Conservation (phyloP, 257 asterid species). For the Haberlea rhodopensis region DNA sequence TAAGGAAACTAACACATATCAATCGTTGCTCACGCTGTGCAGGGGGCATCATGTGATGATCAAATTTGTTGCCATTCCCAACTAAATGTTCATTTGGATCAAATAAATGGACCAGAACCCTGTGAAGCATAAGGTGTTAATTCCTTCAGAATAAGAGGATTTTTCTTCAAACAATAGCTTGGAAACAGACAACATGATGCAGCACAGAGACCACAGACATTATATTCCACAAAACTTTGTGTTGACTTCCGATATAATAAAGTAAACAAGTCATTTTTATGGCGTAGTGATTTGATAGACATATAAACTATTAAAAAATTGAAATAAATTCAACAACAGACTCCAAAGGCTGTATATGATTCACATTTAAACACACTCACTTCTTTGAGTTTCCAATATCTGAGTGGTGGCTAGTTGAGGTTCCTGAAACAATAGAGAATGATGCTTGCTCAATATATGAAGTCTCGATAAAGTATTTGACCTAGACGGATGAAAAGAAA, state of each 20-base stretch:
- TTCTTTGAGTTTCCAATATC: slow-evolving; percentile 42
- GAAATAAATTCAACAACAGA: slow-evolving; percentile 10
- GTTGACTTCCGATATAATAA: slow-evolving; percentile 1
- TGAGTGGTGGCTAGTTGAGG: slow-evolving; percentile 36
- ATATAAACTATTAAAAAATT: neutral
- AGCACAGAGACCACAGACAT: slow-evolving; percentile 12
- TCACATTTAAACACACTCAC: slow-evolving; percentile 44
- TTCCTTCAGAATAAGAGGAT: slow-evolving; percentile 15
- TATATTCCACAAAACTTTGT: slow-evolving; percentile 11
- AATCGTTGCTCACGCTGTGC: slow-evolving; percentile 33
- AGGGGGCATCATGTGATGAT: slow-evolving; percentile 30
- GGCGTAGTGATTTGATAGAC: neutral
- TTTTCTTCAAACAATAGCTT: slow-evolving; percentile 11
- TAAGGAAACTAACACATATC: slow-evolving; percentile 11
- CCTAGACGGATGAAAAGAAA: slow-evolving; percentile 25
- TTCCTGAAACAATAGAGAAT: slow-evolving; percentile 46
- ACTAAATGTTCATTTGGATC: slow-evolving; percentile 33
- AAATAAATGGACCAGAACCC: slow-evolving; percentile 31
- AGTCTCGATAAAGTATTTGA: neutral
- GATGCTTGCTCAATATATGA: neutral
- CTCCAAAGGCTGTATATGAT: slow-evolving; percentile 18
- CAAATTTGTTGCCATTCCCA: slow-evolving; percentile 34
- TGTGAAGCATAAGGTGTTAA: slow-evolving; percentile 33
- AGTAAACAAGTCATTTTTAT: slow-evolving; percentile 1
- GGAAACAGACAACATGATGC: slow-evolving; percentile 24